Percentiles rank a stretch among this genome's conserved stretches.
Evolutionary conservation across 1,284 basidiomycete genomes (phyloP).

Genomic region (Cutaneotrichosporon sp.): DNA sequence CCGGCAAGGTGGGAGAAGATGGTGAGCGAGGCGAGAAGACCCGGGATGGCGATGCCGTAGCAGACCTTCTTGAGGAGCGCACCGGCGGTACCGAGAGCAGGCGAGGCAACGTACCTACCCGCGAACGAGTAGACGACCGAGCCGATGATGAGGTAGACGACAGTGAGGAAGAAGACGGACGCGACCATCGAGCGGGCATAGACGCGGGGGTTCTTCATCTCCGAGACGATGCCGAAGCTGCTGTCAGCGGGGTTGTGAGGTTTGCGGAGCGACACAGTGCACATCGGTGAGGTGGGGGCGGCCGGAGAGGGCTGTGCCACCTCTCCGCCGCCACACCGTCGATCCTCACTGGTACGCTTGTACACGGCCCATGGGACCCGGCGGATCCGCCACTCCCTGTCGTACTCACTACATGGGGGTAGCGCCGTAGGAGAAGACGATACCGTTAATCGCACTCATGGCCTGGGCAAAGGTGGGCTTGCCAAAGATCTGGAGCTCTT

Average conservation of each 20-base stretch:
- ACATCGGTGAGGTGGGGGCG: neutral
- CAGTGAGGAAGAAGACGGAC: slow-evolving; percentile 35
- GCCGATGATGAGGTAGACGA: slow-evolving; percentile 37
- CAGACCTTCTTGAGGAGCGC: slow-evolving; percentile 45
- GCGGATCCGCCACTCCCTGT: neutral
- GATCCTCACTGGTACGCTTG: neutral
- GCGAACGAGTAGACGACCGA: slow-evolving; percentile 25
- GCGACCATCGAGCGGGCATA: slow-evolving; percentile 37
- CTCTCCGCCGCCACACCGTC: neutral
- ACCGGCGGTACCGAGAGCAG: slow-evolving; percentile 52
- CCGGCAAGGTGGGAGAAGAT: slow-evolving; percentile 54
- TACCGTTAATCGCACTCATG: slow-evolving; percentile 40
- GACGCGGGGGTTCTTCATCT: slow-evolving; percentile 45
- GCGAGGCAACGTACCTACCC: slow-evolving; percentile 29
- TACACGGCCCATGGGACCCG: neutral
- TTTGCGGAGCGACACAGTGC: neutral
- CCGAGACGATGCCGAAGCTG: slow-evolving; percentile 43
- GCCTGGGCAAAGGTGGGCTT: slow-evolving; percentile 36
- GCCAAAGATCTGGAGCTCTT: slow-evolving; percentile 34
- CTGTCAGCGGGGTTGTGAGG: neutral
- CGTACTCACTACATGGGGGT: slow-evolving; percentile 33
- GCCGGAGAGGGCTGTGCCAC: neutral
- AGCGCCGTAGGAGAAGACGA: slow-evolving; percentile 42
- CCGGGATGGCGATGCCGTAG: slow-evolving; percentile 49
- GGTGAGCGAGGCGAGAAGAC: slow-evolving; percentile 41